Base-by-base conservation (phyloP, 2,329 filamentous ascomycete species). In the Neurospora crassa region DNA sequence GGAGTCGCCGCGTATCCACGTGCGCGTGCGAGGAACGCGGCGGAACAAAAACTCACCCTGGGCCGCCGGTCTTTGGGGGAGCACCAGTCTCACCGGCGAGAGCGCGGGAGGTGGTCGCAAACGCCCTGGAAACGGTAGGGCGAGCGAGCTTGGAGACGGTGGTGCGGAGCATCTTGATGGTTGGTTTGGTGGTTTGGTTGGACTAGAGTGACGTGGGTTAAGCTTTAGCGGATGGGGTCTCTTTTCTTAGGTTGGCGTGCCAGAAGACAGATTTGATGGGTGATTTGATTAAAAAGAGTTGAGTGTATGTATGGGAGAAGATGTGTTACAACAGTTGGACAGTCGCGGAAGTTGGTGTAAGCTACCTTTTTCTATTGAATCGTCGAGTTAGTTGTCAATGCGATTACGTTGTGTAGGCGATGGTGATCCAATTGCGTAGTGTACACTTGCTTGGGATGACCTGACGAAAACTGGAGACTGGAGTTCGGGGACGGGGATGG, bases 11-110 rank as follows among this genome's bases (percentile, higher is more conserved):
- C 16, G 41, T 11, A 7, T 29, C 45, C 42, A 68, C 14, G 14
- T n/a, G 20, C 63, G 8, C 11, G 41, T 14, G 45, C 2, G 47
- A 8, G 20, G 12, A 18, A 18, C 37, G 59, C 69, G 41, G 14
- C 18, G 4, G 47, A 6, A 67, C 34, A 67, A 59, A 59, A 68
- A 84, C 86, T 79, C 81, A 89, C 87, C 85, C 83, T 78, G 79
- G 76, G 78, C 86, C 86, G 73, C 86, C 86, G 12, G 81, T 81
- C 80, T 83, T 85, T 77, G 83, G 85, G 73, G 86, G 86, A 71
- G 87, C 82, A 72, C 91, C 91, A 74, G 88, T 90, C 80, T 93
- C 92, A 75, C 92, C 92, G 76, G 87, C 90, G 88, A 93, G 91
- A 79, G 82, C 86, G 79, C 87, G 85, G 75, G 85, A 81, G 72